Evolutionary conservation across 306 rosid species (phyloP).

Genomic region (Medicago ruthenica): DNA sequence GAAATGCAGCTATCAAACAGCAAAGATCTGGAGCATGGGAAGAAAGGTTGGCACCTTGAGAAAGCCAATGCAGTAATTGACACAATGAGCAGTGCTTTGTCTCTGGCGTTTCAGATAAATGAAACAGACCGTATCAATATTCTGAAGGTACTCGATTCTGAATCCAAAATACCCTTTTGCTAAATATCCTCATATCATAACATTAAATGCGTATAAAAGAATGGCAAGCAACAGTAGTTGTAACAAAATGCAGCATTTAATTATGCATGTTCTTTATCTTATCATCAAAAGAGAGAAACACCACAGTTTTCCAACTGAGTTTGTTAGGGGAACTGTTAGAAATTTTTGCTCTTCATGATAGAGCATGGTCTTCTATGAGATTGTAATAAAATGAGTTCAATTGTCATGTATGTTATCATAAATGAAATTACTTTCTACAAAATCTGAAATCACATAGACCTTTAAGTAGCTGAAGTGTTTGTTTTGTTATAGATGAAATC

Average conservation of each 20-base stretch:
- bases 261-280: conserved; percentile 32
- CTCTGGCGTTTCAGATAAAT: conserved; percentile 78
- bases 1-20: conserved; percentile 63
- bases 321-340: conserved; percentile 29
- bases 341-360: neutral
- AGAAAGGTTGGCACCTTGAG: conserved; percentile 76
- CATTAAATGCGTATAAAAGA: conserved; percentile 10
- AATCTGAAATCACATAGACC: conserved; percentile 21
- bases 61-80: conserved; percentile 95
- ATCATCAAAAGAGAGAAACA: conserved; percentile 19
- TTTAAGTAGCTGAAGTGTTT: conserved; percentile 3
- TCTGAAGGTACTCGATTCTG: conserved; percentile 72
- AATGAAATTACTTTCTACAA: conserved; percentile 14
- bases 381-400: conserved; percentile 24
- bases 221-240: conserved; percentile 20
- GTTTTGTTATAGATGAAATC: conserved; percentile 1
- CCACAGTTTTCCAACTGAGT: conserved; percentile 12
- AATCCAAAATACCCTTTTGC: conserved; percentile 38
- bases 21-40: conserved; percentile 53
- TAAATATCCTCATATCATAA: conserved; percentile 4
- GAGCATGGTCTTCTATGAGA: conserved; percentile 18
- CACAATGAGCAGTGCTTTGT: conserved; percentile 90
- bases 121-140: conserved; percentile 95
- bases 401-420: conserved; percentile 5
- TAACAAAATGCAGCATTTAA: conserved; percentile 4